phyloP scores from a whole-genome alignment of 2,329 filamentous ascomycete genomes.

The Beauveria rudraprayagi region DNA sequence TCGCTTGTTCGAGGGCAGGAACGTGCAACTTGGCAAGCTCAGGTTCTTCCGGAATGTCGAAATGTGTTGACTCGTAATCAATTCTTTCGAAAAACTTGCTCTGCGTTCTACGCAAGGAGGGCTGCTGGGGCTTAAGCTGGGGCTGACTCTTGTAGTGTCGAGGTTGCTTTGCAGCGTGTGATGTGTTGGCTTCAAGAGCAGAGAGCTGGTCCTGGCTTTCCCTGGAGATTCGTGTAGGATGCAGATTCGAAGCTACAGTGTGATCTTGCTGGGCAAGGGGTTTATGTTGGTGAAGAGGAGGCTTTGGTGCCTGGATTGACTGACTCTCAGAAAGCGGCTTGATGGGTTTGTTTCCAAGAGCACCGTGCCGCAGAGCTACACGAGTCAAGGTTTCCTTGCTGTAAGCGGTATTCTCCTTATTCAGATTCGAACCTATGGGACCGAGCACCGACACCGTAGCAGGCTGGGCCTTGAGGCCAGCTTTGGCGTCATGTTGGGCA shows the following conservation, averaged over 20 bases:
- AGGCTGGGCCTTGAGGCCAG: conserved; percentile 22
- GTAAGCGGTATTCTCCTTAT: conserved; percentile 37
- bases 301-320: background rate
- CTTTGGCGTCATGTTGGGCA: conserved; percentile 28
- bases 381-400: conserved; percentile 16
- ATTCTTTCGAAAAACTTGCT: conserved; percentile 30
- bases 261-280: conserved; percentile 5
- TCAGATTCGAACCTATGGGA: conserved; percentile 20
- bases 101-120: conserved; percentile 34
- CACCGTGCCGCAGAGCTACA: conserved; percentile 15
- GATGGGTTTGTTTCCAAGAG: conserved; percentile 12
- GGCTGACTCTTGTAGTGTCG: conserved; percentile 49
- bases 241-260: conserved; percentile 14
- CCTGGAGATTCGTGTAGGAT: background rate
- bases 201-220: background rate
- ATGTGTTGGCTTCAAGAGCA: background rate
- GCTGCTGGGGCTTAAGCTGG: conserved; percentile 37
- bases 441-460: conserved; percentile 20
- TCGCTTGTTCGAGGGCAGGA: conserved; percentile 14
- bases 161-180: conserved; percentile 24
- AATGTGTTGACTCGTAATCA: conserved; percentile 9
- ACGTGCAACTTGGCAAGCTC: conserved; percentile 5
- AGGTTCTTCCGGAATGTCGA: conserved; percentile 12
- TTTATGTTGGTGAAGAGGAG: conserved; percentile 4
- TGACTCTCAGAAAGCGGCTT: conserved; percentile 10